Base-by-base conservation (phyloP, 768 basidiomycete species). In the Psilocybe cyanescens region DNA sequence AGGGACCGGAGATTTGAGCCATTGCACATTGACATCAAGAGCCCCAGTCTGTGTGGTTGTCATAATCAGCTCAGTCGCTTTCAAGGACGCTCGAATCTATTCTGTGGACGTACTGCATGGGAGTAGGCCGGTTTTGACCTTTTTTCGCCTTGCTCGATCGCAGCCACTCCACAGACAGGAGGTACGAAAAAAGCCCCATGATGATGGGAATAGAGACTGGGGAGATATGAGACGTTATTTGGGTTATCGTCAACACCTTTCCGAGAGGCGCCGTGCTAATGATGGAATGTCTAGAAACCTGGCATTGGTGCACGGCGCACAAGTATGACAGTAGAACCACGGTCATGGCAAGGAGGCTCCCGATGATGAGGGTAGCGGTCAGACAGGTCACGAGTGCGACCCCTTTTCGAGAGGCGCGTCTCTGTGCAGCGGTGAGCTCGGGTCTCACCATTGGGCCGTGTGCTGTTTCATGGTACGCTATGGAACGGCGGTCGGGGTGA, bases 11-110 rank as follows among this genome's bases (percentile, higher is more conserved):
- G n/a, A 4, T 37, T 37, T 28, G 54, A 37, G 19, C 39, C 54
- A 29, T 57, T 31, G 47, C 57, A 57, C 17, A 57, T 57, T 3
- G 57, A 48, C 45, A 57, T 35, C 31, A 57, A 49, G 2, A 57
- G 14, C 11, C 57, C 57, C 9, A 57, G 35, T 30, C 57, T 57
- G 14, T 2, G 14, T n/a, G 44, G 46, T 9, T 14, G 16, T 8
- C 16, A 41, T 31, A 31, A 57, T 16, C 7, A 1, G 4, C 6
- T 28, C 4, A 31, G 30, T 37, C 24, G 24, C 24, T 24, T 24
- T 24, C 24, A 24, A 24, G 33, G 14, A 54, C 7, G 33, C 7
- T 9, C 30, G 24, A 19, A 54, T 14, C 24, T 24, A 24, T 24
- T 24, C 6, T 29, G 8, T 19, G 30, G 16, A 37, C 31, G 3